Evolutionary conservation across 2,329 filamentous ascomycete species (phyloP).

Genomic region (Arthrocladium fulminans): DNA sequence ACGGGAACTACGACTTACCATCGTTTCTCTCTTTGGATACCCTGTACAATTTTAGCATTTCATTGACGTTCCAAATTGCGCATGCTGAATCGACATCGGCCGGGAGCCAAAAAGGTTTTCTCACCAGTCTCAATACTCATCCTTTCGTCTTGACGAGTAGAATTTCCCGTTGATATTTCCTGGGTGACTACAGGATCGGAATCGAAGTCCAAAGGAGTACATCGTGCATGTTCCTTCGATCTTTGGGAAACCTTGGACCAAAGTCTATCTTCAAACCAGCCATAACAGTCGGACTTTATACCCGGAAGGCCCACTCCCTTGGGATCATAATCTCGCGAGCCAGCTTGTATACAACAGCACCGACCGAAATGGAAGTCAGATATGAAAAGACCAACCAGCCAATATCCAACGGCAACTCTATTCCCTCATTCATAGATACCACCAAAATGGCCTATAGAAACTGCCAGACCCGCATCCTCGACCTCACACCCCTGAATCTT

Average conservation of each 20-base stretch:
- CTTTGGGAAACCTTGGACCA: not conserved
- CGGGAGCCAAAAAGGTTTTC: too few species aligned
- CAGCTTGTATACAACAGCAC: not conserved
- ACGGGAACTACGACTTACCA: too few species aligned
- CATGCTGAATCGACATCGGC: too few species aligned
- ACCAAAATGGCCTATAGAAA: constrained; percentile 16
- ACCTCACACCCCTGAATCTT: constrained; percentile 15
- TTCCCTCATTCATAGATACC: constrained; percentile 24
- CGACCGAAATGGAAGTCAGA: constrained; percentile 13
- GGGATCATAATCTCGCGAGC: not conserved
- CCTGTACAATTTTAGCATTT: not conserved
- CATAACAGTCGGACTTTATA: not conserved
- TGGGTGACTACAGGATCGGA: too few species aligned
- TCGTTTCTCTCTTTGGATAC: not conserved
- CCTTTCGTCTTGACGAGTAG: too few species aligned
- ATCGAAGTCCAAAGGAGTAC: not conserved
- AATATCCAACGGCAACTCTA: constrained; percentile 26
- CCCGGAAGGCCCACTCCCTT: not conserved
- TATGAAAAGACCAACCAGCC: constrained; percentile 27
- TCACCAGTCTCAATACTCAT: too few species aligned
- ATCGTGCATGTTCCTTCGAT: not conserved
- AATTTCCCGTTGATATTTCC: too few species aligned
- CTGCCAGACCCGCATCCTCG: constrained; percentile 19
- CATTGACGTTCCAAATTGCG: too few species aligned
- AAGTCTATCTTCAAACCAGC: not conserved